phyloP scores from a whole-genome alignment of 1,284 basidiomycete species.

The Athelia psychrophila region DNA sequence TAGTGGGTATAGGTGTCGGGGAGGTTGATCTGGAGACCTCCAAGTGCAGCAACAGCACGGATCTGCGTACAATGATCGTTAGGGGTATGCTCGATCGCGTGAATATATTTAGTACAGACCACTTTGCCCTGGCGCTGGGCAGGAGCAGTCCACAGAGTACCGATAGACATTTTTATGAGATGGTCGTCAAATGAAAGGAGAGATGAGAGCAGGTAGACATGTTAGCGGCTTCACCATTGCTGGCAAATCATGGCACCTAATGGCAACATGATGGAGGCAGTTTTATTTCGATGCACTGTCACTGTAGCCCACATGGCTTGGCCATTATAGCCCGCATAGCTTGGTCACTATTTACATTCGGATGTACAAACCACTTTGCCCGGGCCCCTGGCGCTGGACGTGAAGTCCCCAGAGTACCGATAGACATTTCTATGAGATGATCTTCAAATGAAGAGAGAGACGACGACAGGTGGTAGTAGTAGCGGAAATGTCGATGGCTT shows the following conservation, averaged over 20 bases:
- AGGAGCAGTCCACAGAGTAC: conserved; percentile 57
- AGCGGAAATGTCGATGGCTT: too few relatives aligned
- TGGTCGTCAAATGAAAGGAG: not conserved
- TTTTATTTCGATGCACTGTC: too few relatives aligned
- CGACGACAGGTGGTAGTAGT: too few relatives aligned
- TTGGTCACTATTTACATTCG: too few relatives aligned
- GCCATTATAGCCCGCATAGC: too few relatives aligned
- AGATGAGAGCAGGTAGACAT: too few relatives aligned
- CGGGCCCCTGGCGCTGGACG: conserved; percentile 33
- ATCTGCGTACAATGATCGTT: conserved; percentile 47
- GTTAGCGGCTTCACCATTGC: too few relatives aligned
- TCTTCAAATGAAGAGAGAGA: not conserved
- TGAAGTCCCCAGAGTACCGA: conserved; percentile 62
- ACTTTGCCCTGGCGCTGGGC: conserved; percentile 41
- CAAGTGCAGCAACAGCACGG: conserved; percentile 69
- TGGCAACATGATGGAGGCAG: too few relatives aligned
- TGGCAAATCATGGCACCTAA: too few relatives aligned
- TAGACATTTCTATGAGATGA: conserved; percentile 42
- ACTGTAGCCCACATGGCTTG: too few relatives aligned
- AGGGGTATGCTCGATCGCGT: not conserved
- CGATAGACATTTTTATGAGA: conserved; percentile 49
- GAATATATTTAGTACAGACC: conserved; percentile 37
- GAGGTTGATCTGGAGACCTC: conserved; percentile 64
- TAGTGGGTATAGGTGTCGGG: conserved; percentile 58
- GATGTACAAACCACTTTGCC: conserved; percentile 53